Evolutionary conservation across 208 protist species (phyloP), one percentile per base, ranked within the genome.

Genomic region (Crithidia sp.): DNA sequence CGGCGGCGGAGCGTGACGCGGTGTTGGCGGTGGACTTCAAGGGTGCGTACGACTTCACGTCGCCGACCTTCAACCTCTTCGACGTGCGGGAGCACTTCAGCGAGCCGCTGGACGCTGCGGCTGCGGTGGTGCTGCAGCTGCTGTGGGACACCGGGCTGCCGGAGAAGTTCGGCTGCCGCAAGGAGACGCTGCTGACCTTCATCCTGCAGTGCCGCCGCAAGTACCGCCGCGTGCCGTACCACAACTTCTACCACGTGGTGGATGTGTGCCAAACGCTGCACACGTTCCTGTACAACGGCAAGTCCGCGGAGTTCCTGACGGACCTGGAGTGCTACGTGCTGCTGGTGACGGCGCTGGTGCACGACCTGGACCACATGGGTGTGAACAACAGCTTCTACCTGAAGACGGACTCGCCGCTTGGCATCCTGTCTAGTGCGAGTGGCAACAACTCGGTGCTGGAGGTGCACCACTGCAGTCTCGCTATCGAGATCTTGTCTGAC

Each of bases 371-470:
- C 72, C 91, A 96, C 74, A 96, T 96, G 91, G 91, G 91, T 53
- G 79, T 96, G 76, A 96, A 96, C 84, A 96, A 96, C 86, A 94
- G 87, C 77, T 96, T 96, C 76, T 92, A 93, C 71, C 77, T 96
- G 40, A 96, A 93, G 78, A 93, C 87, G 19, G 91, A 96, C 63
- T 93, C 91, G 45, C 91, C 91, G 52, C 79, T 96, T 9, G 91
- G 91, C 64, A 92, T 94, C 52, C 65, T 96, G 52, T 93, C 87
- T 41, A 92, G 86, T 52, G 87, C 89, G 56, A 93, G 87, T 66
- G 91, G 91, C 66, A 93, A 92, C 74, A 91, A 74, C 53, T 92
- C 85, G 5, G 91, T 96, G 74, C 80, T 96, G 56, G 88, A 96
- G 75, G 89, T 96, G 70, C 91, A 96, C 67, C 91, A 96, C 79